These are phyloP conservation scores for Saururus chinensis DNA, from an alignment of 164 flowering plant species.

Conservation along the genomic window DNA sequence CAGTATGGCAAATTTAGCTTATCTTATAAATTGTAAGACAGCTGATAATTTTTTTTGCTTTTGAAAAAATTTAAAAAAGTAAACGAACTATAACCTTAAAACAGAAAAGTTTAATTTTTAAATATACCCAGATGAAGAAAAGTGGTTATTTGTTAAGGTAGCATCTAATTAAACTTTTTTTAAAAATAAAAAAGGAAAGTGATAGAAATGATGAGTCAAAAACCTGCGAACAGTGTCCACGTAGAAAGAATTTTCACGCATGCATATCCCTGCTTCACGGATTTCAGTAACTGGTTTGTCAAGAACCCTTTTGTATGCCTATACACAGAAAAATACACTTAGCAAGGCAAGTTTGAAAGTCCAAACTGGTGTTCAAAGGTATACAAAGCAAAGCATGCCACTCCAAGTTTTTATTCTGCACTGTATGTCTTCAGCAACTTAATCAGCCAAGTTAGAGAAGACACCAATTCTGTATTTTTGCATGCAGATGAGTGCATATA, in stretches of 20 bases:
- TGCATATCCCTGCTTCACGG: conserved; percentile 98
- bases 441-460: no score
- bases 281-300: conserved; percentile 88
- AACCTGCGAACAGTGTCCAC: conserved; percentile 98
- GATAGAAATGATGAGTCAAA: conserved; percentile 10
- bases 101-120: neutral
- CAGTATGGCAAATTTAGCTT: neutral
- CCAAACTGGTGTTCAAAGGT: neutral
- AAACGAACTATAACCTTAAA: neutral
- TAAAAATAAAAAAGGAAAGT: neutral
- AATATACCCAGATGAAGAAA: no score
- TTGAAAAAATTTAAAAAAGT: no score
- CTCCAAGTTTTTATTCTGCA: neutral
- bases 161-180: neutral
- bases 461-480: no score
- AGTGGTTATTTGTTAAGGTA: no score
- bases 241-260: conserved; percentile 97
- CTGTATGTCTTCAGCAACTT: no score
- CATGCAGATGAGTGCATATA: no score
- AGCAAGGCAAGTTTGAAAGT: neutral
- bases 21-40: neutral
- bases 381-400: neutral
- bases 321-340: neutral
- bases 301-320: conserved; percentile 93
- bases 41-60: neutral